A percentile compares a stretch with the other conserved stretches of the same genome.
Conservation (phyloP, 2,329 filamentous ascomycete genomes). For the Xylogone sp. region DNA sequence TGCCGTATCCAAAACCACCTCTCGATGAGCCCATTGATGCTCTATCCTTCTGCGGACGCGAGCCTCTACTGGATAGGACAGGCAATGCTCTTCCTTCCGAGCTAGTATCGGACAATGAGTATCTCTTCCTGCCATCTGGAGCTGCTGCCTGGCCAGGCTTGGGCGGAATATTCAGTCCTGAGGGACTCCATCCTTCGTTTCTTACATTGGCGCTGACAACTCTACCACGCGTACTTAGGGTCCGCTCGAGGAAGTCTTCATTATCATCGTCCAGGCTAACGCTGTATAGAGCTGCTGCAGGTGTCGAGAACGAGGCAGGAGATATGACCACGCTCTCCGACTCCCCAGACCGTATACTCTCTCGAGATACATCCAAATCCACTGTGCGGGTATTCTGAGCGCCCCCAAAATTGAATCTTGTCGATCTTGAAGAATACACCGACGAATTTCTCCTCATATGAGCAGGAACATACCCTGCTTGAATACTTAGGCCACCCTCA, state of each 20-base stretch:
- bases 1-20: not conserved
- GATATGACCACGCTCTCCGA: not conserved
- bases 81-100: not conserved
- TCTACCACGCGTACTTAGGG: not conserved
- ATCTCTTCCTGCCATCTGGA: not conserved
- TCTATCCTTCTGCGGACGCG: not conserved
- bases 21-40: not conserved
- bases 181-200: conserved; percentile 2
- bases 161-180: not conserved
- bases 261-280: not conserved
- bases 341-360: not conserved
- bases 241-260: not conserved
- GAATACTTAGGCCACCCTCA: not conserved
- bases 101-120: not conserved
- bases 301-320: not conserved
- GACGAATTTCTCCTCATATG: not conserved
- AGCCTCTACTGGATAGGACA: not conserved
- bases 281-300: not conserved
- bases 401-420: not conserved
- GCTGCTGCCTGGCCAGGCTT: not conserved
- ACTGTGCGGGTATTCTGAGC: not conserved
- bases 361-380: not conserved
- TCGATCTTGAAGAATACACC: not conserved
- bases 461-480: not conserved
- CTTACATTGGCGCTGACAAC: not conserved